Conservation (phyloP, 495 filamentous ascomycete genomes). For the Aspergillus wentii region DNA sequence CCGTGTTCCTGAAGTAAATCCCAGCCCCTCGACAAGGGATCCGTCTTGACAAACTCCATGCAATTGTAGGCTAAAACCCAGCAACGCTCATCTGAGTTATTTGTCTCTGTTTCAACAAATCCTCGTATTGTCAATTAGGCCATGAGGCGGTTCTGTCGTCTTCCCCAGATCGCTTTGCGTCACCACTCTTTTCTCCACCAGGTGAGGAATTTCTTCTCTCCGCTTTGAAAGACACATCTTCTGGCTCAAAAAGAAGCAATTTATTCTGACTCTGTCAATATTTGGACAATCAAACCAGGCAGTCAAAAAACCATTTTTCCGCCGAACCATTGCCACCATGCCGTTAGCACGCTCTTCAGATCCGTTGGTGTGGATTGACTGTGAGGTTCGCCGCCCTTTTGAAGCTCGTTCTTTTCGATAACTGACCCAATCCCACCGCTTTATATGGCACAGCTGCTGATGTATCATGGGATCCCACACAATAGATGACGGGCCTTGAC, state of each 20-base stretch:
- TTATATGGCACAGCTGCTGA: background rate
- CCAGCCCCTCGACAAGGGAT: too few species aligned
- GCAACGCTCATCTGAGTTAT: too few species aligned
- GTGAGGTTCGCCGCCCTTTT: slow-evolving; percentile 56
- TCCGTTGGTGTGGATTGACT: slow-evolving; percentile 84
- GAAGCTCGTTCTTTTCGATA: background rate
- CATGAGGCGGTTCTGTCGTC: too few species aligned
- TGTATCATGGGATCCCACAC: background rate
- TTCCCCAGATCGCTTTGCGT: too few species aligned
- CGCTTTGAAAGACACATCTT: slow-evolving; percentile 1
- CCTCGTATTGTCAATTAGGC: too few species aligned
- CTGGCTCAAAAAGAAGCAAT: too few species aligned
- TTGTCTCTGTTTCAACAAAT: too few species aligned
- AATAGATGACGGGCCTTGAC: slow-evolving; percentile 91
- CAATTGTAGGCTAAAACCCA: too few species aligned
- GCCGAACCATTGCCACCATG: slow-evolving; percentile 24
- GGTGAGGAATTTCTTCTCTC: slow-evolving; percentile 11
- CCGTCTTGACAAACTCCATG: too few species aligned
- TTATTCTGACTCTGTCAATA: too few species aligned
- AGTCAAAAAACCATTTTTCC: background rate
- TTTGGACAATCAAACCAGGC: slow-evolving; percentile 1
- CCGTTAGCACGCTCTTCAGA: slow-evolving; percentile 45
- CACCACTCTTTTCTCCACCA: slow-evolving; percentile 22
- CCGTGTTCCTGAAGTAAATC: too few species aligned
- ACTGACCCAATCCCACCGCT: too few species aligned